Evolutionary conservation across 2,329 filamentous ascomycete species (phyloP).

Genomic region (Metarhizium guizhouense): DNA sequence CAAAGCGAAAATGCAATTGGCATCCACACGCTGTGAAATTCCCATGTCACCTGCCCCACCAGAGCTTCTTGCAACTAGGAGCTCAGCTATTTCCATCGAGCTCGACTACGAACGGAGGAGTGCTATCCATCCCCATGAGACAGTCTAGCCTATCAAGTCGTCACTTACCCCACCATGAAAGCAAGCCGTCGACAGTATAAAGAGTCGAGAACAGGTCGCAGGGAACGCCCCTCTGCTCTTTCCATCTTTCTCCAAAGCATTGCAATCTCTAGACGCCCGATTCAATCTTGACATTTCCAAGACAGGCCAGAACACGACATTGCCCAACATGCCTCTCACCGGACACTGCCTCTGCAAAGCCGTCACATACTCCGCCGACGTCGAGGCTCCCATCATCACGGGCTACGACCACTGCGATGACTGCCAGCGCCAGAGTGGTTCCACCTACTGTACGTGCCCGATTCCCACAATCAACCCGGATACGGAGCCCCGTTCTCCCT

Average conservation of each 20-base stretch:
- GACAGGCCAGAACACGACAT: too few species aligned
- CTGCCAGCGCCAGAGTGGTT: constrained; percentile 62
- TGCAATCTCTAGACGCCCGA: not conserved
- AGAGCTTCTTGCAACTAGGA: constrained; percentile 3
- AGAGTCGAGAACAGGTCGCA: not conserved
- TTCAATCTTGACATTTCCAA: not conserved
- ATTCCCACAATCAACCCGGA: not conserved
- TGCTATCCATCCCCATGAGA: not conserved
- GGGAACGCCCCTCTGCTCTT: constrained; percentile 2
- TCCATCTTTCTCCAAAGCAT: not conserved
- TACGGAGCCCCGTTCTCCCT: not conserved
- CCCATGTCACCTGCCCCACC: constrained; percentile 21
- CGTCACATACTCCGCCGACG: constrained; percentile 56
- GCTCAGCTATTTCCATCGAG: not conserved
- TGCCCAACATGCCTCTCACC: constrained; percentile 46
- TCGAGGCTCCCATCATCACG: constrained; percentile 42
- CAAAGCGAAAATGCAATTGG: not conserved
- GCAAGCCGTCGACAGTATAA: not conserved
- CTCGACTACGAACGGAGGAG: too few species aligned
- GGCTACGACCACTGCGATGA: constrained; percentile 67
- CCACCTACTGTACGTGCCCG: constrained; percentile 51
- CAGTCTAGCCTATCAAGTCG: not conserved
- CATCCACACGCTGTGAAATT: not conserved
- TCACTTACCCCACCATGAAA: constrained; percentile 15
- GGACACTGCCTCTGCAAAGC: constrained; percentile 65